These are phyloP conservation scores for Lentinula boryana DNA, from an alignment of 768 basidiomycete genomes.

Conservation along the genomic window DNA sequence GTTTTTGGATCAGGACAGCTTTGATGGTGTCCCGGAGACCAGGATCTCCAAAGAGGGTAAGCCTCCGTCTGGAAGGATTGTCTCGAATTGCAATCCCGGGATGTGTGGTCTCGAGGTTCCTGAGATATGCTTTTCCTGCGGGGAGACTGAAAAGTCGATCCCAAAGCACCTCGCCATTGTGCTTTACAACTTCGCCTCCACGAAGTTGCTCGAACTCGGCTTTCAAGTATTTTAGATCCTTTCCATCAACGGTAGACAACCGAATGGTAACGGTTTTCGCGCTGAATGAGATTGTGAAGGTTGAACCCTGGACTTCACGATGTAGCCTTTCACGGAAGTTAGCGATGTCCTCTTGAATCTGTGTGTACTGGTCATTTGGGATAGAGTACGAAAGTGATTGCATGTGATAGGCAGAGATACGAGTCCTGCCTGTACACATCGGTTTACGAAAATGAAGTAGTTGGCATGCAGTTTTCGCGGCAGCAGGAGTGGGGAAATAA, in stretches of 20 bases:
- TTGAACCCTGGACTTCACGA: constrained; percentile 20
- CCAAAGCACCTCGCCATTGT: constrained; percentile 54
- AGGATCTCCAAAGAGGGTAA: constrained; percentile 52
- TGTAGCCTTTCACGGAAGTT: constrained; percentile 33
- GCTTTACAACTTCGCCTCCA: constrained; percentile 51
- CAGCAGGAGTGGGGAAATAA: constrained; percentile 41
- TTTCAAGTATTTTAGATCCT: constrained; percentile 51
- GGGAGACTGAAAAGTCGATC: constrained; percentile 50
- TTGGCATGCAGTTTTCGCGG: constrained; percentile 46
- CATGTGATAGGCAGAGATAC: constrained; percentile 46
- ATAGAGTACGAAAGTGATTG: constrained; percentile 46
- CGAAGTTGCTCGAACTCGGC: constrained; percentile 54
- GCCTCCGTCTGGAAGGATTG: constrained; percentile 31
- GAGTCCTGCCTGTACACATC: constrained; percentile 36
- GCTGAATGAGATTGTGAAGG: constrained; percentile 12
- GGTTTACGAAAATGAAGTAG: constrained; percentile 43
- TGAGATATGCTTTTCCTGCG: constrained; percentile 39
- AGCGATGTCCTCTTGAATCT: constrained; percentile 38
- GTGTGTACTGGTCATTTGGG: constrained; percentile 27
- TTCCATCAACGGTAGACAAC: constrained; percentile 43
- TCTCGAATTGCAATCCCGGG: constrained; percentile 37
- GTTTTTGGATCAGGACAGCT: constrained; percentile 39
- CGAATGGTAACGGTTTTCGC: constrained; percentile 30
- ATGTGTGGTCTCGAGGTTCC: constrained; percentile 30
- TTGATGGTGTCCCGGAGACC: constrained; percentile 33